phyloP scores from a whole-genome alignment of 345 rosid genomes.

The Populus euphratica region DNA sequence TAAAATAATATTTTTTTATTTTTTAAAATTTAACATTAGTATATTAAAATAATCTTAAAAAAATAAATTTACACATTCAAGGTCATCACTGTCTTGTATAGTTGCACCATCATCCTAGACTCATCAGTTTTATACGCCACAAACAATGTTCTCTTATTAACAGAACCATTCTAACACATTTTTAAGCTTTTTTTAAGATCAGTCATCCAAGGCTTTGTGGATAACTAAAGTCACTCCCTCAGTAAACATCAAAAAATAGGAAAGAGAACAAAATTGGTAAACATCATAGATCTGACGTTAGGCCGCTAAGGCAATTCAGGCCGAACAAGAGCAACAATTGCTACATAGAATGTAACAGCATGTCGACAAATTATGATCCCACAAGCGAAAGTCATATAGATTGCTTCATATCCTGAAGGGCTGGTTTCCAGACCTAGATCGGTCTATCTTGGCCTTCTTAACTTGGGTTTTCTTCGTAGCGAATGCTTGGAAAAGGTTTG shows the following conservation, averaged over 20 bases:
- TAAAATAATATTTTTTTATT: too few species aligned
- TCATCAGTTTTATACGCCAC: too few species aligned
- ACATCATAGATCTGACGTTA: background rate
- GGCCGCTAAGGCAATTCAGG: background rate
- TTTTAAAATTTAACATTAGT: too few species aligned
- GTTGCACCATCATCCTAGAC: too few species aligned
- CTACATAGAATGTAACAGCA: slow-evolving; percentile 11
- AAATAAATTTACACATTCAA: too few species aligned
- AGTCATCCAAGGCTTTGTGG: background rate
- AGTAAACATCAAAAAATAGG: background rate
- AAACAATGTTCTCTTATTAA: background rate
- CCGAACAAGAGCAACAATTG: slow-evolving; percentile 7
- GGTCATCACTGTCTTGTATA: too few species aligned
- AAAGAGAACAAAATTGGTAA: background rate
- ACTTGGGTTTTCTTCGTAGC: slow-evolving; percentile 43
- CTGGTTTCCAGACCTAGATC: slow-evolving; percentile 32
- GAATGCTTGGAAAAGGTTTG: slow-evolving; percentile 72
- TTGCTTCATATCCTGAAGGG: slow-evolving; percentile 55
- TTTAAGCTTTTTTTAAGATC: background rate
- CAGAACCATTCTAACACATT: background rate
- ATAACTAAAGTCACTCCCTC: background rate
- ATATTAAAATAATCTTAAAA: too few species aligned
- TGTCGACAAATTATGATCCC: slow-evolving; percentile 22
- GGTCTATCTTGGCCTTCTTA: slow-evolving; percentile 38
- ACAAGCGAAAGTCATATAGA: background rate